Evolutionary conservation across 495 filamentous ascomycete genomes (phyloP), one percentile per base, ranked within the genome.

Genomic region (Achaetomiella virescens): DNA sequence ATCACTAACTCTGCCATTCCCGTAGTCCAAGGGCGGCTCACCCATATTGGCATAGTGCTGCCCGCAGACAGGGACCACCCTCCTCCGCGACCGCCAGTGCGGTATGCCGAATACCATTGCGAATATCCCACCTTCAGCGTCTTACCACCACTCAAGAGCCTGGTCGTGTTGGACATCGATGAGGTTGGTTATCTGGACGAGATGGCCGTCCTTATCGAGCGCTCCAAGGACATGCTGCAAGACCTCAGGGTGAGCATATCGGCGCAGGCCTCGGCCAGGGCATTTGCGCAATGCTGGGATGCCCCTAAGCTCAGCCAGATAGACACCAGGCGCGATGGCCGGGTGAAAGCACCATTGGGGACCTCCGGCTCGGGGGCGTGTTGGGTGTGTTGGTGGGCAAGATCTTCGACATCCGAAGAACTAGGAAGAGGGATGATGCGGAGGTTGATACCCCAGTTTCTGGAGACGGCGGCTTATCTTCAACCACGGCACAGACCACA

Each of bases 81-180:
- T n/a, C 52, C 59, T 24, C 57, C 65, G 22, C 52, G 60, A 45
- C 61, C 64, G 7, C 56, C 66, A 2, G 59, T 67, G 18, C 48
- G 54, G 25, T 80, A 78, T 49, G 66, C 71, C 9, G 62, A 76
- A 29, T 74, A 69, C 58, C 62, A 61, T 17, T 86, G 91, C 24
- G 89, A 96, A 68, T 86, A 89, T 48, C 91, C 91, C 0, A 90
- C 88, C 6, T 86, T 97, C 62, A 95, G 88, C 54, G 81, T 91
- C 15, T 74, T 97, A 5, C 89, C 89, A 14, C 81, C 90, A 2
- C 73, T 97, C 47, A 87, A 83, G 68, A 91, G 84, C 60, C 70
- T 96, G 54, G 88, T 81, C 24, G 91, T 93, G 10, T 76, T 97
- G 41, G 88, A 96, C 59, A 90, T 97, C 44, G 92, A 97, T 61